Percentiles rank a stretch among this genome's conserved stretches.
Evolutionary conservation across 2,329 filamentous ascomycete genomes (phyloP).

Genomic region (Exophiala lecanii-corni): DNA sequence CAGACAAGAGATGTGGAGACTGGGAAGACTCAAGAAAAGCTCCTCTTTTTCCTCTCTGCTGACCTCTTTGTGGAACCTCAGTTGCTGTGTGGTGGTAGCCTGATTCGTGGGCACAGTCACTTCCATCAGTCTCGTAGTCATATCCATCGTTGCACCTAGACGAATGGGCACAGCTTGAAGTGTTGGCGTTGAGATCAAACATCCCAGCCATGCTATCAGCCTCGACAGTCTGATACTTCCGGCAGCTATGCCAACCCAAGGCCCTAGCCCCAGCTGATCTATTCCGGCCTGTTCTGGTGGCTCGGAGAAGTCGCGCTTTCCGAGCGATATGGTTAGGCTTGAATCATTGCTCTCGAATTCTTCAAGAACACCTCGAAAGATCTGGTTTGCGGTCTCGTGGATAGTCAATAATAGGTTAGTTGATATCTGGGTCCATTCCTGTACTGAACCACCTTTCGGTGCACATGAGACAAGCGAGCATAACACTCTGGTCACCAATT

Average conservation of each 20-base stretch:
- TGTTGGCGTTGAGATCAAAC: constrained; percentile 61
- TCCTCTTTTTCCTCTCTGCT: constrained; percentile 76
- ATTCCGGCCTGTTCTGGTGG: constrained; percentile 35
- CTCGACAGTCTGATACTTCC: constrained; percentile 66
- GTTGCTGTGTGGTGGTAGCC: constrained; percentile 36
- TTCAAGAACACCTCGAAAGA: constrained; percentile 75
- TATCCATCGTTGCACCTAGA: constrained; percentile 62
- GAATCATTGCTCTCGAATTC: constrained; percentile 68
- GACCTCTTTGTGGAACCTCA: constrained; percentile 68
- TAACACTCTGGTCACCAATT: constrained; percentile 60
- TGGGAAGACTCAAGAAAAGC: constrained; percentile 68
- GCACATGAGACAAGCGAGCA: constrained; percentile 74
- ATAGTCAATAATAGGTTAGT: constrained; percentile 58
- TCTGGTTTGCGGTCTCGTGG: constrained; percentile 68
- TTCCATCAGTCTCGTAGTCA: constrained; percentile 65
- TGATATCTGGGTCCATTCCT: constrained; percentile 72
- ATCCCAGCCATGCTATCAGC: constrained; percentile 61
- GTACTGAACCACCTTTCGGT: constrained; percentile 69
- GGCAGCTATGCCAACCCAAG: constrained; percentile 70
- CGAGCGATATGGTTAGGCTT: constrained; percentile 31
- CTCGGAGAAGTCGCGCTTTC: constrained; percentile 34
- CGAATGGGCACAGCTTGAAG: constrained; percentile 62
- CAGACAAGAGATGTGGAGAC: constrained; percentile 68
- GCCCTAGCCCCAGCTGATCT: constrained; percentile 51
- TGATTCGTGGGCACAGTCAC: constrained; percentile 51